phyloP scores from a whole-genome alignment of 345 rosid species.

The Camelina sativa region DNA sequence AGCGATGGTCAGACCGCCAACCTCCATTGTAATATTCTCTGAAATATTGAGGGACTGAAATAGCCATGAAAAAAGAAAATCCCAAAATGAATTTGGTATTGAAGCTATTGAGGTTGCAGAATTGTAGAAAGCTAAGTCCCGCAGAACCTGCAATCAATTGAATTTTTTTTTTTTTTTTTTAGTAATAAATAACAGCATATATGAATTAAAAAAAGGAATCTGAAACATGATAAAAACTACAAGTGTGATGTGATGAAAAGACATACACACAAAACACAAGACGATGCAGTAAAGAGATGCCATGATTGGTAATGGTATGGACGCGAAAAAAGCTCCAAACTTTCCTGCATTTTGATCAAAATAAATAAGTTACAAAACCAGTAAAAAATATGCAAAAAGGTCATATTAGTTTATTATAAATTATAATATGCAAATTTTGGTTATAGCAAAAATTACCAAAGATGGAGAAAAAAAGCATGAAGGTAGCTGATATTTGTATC shows the following conservation, averaged over 20 bases:
- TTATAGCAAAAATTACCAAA: slow-evolving; percentile 50
- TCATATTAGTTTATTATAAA: no score
- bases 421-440: not conserved
- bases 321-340: slow-evolving; percentile 74
- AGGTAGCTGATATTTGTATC: slow-evolving; percentile 70
- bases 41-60: slow-evolving; percentile 64
- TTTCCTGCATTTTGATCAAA: slow-evolving; percentile 52
- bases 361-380: not conserved
- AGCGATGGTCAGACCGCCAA: slow-evolving; percentile 41
- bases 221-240: not conserved
- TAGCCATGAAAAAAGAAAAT: slow-evolving; percentile 63
- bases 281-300: slow-evolving; percentile 62
- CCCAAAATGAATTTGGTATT: slow-evolving; percentile 59
- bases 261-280: slow-evolving; percentile 64
- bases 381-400: not conserved
- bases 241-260: slow-evolving; percentile 1
- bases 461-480: slow-evolving; percentile 77
- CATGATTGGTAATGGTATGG: slow-evolving; percentile 66
- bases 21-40: slow-evolving; percentile 55
- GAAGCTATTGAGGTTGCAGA: slow-evolving; percentile 67
- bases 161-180: not conserved
- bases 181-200: not conserved
- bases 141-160: slow-evolving; percentile 50
- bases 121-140: slow-evolving; percentile 61
- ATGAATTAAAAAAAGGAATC: not conserved